Evolutionary conservation across 768 basidiomycete species (phyloP).

Genomic region (Collybiopsis confluens): DNA sequence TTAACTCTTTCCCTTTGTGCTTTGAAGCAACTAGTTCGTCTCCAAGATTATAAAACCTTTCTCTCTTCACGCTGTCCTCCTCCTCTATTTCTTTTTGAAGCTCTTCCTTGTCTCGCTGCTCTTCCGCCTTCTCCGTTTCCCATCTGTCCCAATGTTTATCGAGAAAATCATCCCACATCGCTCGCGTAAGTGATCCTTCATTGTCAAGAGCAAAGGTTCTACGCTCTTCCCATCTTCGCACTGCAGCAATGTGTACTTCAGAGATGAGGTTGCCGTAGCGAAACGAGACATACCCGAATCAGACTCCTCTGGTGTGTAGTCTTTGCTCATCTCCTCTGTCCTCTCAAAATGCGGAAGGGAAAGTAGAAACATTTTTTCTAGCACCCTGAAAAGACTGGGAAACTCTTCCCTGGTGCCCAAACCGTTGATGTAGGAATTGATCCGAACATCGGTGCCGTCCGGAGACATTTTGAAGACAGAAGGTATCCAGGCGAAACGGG

Average conservation of each 20-base stretch:
- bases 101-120: neutral
- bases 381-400: constrained; percentile 10
- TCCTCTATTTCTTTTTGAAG: neutral
- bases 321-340: too few relatives aligned
- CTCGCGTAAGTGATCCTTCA: neutral
- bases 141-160: neutral
- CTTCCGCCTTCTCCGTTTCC: neutral
- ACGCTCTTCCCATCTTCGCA: constrained; percentile 1
- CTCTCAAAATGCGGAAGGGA: constrained; percentile 13
- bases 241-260: too few relatives aligned
- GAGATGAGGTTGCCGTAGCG: too few relatives aligned
- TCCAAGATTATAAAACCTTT: neutral
- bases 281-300: neutral
- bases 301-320: neutral
- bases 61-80: neutral
- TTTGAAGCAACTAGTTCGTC: neutral
- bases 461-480: constrained; percentile 11
- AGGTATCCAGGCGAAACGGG: constrained; percentile 14
- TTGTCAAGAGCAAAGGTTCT: neutral
- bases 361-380: constrained; percentile 15
- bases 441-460: constrained; percentile 12
- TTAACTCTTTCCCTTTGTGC: constrained; percentile 4
- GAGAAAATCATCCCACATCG: neutral
- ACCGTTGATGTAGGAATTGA: constrained; percentile 17
- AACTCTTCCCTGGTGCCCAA: constrained; percentile 12